phyloP scores from a whole-genome alignment of 805 yeast genomes.

The Grigorovia yakushimaensis region DNA sequence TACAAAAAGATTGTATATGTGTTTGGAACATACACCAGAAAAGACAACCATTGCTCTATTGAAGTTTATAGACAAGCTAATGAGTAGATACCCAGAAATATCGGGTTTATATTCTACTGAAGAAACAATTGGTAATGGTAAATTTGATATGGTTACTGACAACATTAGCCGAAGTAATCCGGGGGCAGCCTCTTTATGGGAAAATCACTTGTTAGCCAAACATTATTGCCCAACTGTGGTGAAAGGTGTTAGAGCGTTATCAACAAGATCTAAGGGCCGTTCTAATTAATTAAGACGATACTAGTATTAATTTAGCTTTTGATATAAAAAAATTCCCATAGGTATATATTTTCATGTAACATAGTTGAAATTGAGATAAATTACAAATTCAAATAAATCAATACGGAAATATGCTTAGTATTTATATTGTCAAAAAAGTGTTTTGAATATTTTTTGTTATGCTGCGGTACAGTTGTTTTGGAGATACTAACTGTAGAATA shows the following conservation, averaged over 20 bases:
- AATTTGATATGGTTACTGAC: constrained; percentile 52
- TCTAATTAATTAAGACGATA: constrained; percentile 5
- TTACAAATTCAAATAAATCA: too few species aligned
- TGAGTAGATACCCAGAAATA: constrained; percentile 60
- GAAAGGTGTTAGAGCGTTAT: constrained; percentile 44
- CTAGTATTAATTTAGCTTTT: background rate
- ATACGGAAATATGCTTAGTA: too few species aligned
- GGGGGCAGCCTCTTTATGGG: constrained; percentile 89
- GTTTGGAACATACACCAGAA: constrained; percentile 72
- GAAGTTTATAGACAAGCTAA: constrained; percentile 68
- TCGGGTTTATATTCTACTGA: constrained; percentile 77
- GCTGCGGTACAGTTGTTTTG: too few species aligned
- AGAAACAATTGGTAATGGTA: constrained; percentile 78
- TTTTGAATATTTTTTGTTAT: too few species aligned
- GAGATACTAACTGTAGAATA: too few species aligned
- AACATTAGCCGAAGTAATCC: constrained; percentile 71
- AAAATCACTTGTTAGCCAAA: constrained; percentile 60
- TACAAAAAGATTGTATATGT: constrained; percentile 65
- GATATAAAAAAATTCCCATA: background rate
- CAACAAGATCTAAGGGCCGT: constrained; percentile 28
- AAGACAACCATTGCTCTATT: constrained; percentile 71
- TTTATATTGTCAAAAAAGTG: too few species aligned
- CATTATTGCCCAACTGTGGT: constrained; percentile 81
- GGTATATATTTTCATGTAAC: background rate
- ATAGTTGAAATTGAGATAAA: background rate